Base-by-base conservation (phyloP, 768 basidiomycete species). In the Leccinum fibrillosum region DNA sequence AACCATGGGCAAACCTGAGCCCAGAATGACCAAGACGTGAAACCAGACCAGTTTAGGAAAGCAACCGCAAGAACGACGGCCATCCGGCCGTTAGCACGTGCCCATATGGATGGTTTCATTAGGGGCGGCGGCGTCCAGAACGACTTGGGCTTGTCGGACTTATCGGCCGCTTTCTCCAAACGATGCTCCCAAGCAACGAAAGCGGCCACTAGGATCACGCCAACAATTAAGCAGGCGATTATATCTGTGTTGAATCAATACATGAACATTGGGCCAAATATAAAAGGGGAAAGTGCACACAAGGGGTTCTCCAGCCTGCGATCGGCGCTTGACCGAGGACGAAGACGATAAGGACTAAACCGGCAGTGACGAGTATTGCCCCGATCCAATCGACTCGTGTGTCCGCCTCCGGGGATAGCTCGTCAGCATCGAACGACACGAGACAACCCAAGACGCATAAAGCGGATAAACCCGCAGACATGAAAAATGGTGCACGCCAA, bases 371-470 rank as follows among this genome's bases (percentile, higher is more conserved):
- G 13, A 93, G 69, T 13, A 79, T 69, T 0, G 86, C 88, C 2
- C 92, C 92, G 21, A 89, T 70, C 89, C 90, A 92, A 59, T 94
- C 92, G 0, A 93, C 78, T 0, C 85, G 76, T 25, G 75, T 69
- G 58, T 81, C 80, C 0, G 48, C 52, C 53, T 78, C 77, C 11
- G 64, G 52, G 0, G 81, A 77, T 19, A 44, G 7, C 8, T 65
- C 52, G 62, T 94, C 92, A 0, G 72, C 35, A 30, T 89, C 86
- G 19, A 95, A 83, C 4, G 79, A 79, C n/a, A 86, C 53, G 2
- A 82, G 66, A 0, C 80, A 90, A 2, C 81, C 76, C 3, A 86
- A 15, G 13, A 81, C 69, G 53, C 83, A 82, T 1, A 85, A 59
- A 3, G 78, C 70, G 0, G 81, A 80, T 12, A 94, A 59, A 0